Base-by-base conservation (phyloP, 129 eudicot genomes). In the Smallanthus sonchifolius region DNA sequence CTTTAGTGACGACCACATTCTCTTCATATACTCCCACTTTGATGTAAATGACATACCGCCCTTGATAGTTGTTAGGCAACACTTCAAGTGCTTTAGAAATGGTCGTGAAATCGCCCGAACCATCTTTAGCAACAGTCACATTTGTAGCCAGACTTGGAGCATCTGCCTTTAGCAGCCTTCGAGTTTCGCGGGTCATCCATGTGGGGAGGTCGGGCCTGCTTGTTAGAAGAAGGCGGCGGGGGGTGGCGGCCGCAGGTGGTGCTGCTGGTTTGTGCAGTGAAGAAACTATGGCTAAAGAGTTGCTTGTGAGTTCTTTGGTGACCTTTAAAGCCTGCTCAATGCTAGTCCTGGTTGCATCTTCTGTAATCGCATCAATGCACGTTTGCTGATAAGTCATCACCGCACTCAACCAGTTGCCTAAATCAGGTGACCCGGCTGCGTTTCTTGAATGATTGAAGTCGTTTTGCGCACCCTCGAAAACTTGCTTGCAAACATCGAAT, bases 11-110 rank as follows among this genome's bases (percentile, higher is more conserved):
- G 1, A 86, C 45, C 40, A 92, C 91, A 17, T 82, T 83, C 85
- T 89, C 97, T 28, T 87, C 91, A 6, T 87, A 92, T 36, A 82
- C 34, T 38, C 97, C 97, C 36, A 45, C 89, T 74, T 92, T 92
- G 2, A 92, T 35, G 38, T 77, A 80, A 16, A 92, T 89, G 10
- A 85, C 54, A 60, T 82, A 88, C 81, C 97, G 80, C 17, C 88
- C 92, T 67, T 79, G 39, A 74, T 75, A 78, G 11, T 65, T 54
- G 13, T 72, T 32, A 0, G 97, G 95, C 68, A 88, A 39, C 9
- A 80, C 81, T 9, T 75, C 79, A 51, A 91, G 61, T 6, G 95
- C 91, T 7, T 74, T 88, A 45, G 73, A 71, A 54, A 88, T 69
- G 49, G 90, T 84, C 0, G 66, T 67, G 20, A 77, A 91, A 77